Conservation (phyloP, 2,329 filamentous ascomycete species). For the Hymenotorrendiella dingleyae region DNA sequence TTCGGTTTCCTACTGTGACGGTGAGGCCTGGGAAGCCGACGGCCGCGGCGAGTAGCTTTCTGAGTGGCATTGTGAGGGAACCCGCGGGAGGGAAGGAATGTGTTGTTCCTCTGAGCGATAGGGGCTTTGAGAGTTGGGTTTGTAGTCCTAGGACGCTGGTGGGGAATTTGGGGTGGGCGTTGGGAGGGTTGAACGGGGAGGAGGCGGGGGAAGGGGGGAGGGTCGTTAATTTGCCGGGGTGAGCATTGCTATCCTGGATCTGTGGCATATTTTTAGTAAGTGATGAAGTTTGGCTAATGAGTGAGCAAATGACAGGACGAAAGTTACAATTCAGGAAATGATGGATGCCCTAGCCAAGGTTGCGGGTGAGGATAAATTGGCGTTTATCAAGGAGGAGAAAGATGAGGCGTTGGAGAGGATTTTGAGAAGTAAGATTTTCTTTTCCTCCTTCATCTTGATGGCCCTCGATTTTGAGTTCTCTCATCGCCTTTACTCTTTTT, state of each 20-base stretch:
- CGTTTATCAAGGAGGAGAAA: constrained; percentile 47
- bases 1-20: constrained; percentile 55
- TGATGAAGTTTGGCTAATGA: too few relatives aligned
- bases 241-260: too few relatives aligned
- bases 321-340: constrained; percentile 53
- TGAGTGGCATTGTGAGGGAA: constrained; percentile 57
- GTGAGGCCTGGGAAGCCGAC: constrained; percentile 55
- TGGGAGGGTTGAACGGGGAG: too few relatives aligned
- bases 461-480: too few relatives aligned
- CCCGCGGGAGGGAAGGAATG: constrained; percentile 49
- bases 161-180: constrained; percentile 45
- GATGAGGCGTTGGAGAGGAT: constrained; percentile 50
- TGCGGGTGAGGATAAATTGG: constrained; percentile 49
- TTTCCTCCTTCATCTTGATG: too few relatives aligned
- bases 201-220: too few relatives aligned
- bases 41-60: constrained; percentile 54
- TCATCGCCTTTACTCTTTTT: too few relatives aligned
- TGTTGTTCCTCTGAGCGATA: constrained; percentile 45
- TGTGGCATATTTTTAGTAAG: too few relatives aligned
- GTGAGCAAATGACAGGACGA: too few relatives aligned
- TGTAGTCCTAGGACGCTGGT: constrained; percentile 47
- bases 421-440: too few relatives aligned
- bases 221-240: constrained; percentile 52
- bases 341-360: constrained; percentile 51
- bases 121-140: constrained; percentile 47